Conservation (phyloP, 2,329 filamentous ascomycete genomes). For the Ustulina deusta region DNA sequence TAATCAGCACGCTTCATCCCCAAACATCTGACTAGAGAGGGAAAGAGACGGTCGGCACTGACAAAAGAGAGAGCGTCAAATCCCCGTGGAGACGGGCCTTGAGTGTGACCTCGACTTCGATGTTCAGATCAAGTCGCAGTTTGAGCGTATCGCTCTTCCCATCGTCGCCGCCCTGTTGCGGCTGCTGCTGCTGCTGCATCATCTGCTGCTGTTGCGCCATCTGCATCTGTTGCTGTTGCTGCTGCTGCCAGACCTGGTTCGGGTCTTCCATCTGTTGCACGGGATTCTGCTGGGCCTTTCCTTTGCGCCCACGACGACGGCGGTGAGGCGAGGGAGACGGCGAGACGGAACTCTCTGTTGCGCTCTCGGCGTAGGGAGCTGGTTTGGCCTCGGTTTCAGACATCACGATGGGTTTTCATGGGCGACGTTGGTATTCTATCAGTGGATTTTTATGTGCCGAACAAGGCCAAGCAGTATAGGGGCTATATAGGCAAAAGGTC, state of each 20-base stretch:
- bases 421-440: background rate
- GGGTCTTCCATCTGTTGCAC: constrained; percentile 36
- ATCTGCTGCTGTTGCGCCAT: constrained; percentile 24
- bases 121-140: constrained; percentile 80
- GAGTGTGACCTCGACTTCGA: constrained; percentile 86
- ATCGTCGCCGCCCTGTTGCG: constrained; percentile 40
- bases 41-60: constrained; percentile 50
- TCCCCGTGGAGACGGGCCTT: constrained; percentile 92
- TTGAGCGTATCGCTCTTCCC: constrained; percentile 73
- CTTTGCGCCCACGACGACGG: constrained; percentile 40
- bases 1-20: constrained; percentile 17
- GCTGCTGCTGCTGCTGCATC: constrained; percentile 39
- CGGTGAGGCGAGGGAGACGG: constrained; percentile 41
- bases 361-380: constrained; percentile 42
- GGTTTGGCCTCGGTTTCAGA: constrained; percentile 40
- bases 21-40: background rate
- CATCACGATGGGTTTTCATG: constrained; percentile 28
- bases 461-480: background rate
- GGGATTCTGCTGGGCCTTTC: constrained; percentile 31
- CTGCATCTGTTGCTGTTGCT: constrained; percentile 34
- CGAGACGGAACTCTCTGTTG: constrained; percentile 41
- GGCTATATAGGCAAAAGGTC: background rate
- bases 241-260: constrained; percentile 37
- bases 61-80: constrained; percentile 78
- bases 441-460: background rate